Evolutionary conservation across 208 protist genomes (phyloP).

Genomic region (Trypanosoma theileri): DNA sequence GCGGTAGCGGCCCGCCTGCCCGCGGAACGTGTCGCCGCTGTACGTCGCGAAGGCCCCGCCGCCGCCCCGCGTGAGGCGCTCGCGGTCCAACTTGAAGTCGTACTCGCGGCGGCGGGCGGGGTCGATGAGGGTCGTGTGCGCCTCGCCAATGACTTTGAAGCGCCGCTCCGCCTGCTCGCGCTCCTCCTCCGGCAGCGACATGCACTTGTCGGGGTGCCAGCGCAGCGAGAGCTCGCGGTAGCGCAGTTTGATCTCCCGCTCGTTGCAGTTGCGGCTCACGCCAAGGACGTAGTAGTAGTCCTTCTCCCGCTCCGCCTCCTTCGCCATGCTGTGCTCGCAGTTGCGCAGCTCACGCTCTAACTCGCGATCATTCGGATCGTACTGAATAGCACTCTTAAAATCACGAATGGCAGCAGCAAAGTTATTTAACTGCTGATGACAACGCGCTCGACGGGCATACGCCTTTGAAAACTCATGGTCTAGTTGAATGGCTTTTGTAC

Average conservation of each 20-base stretch:
- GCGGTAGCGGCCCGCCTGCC: conserved; percentile 42
- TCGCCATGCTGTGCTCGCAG: conserved; percentile 64
- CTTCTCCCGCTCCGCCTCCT: conserved; percentile 82
- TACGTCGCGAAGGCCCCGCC: conserved; percentile 45
- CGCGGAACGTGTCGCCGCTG: conserved; percentile 46
- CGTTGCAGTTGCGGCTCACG: conserved; percentile 55
- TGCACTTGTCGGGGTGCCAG: conserved; percentile 92
- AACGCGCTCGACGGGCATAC: conserved; percentile 87
- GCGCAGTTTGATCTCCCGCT: conserved; percentile 84
- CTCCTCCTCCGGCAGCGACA: conserved; percentile 61
- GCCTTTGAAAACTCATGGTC: conserved; percentile 89
- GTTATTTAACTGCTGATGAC: conserved; percentile 79
- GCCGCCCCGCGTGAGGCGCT: conserved; percentile 45
- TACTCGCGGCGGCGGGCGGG: conserved; percentile 77
- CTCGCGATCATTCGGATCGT: conserved; percentile 67
- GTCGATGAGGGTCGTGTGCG: conserved; percentile 78
- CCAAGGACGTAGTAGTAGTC: conserved; percentile 90
- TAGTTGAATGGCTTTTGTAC: conserved; percentile 78
- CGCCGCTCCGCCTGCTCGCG: conserved; percentile 80
- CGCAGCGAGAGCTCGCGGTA: conserved; percentile 89
- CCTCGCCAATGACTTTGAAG: conserved; percentile 90
- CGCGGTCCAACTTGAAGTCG: conserved; percentile 71
- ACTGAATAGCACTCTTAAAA: conserved; percentile 81
- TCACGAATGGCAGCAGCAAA: conserved; percentile 79
- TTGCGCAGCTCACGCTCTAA: conserved; percentile 66